Percentiles rank a stretch among this genome's conserved stretches.
Evolutionary conservation across 495 filamentous ascomycete genomes (phyloP).

Genomic region (Xylaria flabelliformis): DNA sequence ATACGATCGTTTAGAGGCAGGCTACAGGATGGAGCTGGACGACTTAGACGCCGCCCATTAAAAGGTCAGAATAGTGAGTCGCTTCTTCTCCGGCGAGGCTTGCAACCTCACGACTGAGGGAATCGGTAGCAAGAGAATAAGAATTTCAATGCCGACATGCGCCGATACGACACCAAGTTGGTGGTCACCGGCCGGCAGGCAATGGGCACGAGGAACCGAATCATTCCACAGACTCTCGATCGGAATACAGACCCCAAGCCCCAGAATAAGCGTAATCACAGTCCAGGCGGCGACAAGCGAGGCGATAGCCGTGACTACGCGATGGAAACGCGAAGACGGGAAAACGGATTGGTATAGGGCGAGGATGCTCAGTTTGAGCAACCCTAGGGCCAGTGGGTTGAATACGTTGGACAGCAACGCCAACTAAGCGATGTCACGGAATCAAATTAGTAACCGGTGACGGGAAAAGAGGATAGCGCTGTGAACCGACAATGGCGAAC

Average conservation of each 20-base stretch:
- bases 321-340: background rate
- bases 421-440: background rate
- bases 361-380: background rate
- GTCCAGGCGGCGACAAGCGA: background rate
- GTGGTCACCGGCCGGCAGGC: background rate
- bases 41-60: background rate
- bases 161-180: background rate
- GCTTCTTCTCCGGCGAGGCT: background rate
- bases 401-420: background rate
- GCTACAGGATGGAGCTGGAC: background rate
- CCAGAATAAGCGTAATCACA: background rate
- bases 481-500: background rate
- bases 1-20: background rate
- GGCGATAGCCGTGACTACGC: background rate
- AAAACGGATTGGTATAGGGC: background rate
- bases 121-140: background rate
- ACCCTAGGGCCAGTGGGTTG: background rate
- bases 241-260: background rate
- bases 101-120: background rate
- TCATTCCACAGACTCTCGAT: background rate
- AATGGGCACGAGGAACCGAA: background rate
- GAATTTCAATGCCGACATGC: background rate
- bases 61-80: background rate
- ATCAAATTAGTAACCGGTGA: background rate
- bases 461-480: background rate